Percentiles rank a stretch among this genome's conserved stretches.
phyloP scores from a whole-genome alignment of 2,329 filamentous ascomycete genomes.

The Diatrype stigma region DNA sequence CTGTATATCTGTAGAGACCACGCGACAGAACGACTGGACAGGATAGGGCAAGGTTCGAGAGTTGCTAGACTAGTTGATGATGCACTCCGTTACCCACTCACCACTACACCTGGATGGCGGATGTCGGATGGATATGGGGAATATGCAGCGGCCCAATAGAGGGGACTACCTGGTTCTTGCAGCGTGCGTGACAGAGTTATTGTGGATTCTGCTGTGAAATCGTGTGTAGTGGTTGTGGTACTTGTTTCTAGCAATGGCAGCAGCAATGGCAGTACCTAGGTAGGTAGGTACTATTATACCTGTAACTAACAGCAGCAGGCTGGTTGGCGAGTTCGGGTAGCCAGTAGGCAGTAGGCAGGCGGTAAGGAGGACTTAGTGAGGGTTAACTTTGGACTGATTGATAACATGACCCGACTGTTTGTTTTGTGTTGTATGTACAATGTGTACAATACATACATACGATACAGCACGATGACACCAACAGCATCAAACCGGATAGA shows the following conservation, averaged over 20 bases:
- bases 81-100: not conserved
- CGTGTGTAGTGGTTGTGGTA: not conserved
- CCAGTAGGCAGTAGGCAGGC: no score
- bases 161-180: not conserved
- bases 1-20: not conserved
- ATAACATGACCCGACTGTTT: no score
- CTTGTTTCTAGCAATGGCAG: not conserved
- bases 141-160: not conserved
- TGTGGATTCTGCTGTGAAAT: not conserved
- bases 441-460: no score
- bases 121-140: not conserved
- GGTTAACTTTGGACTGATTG: no score
- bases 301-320: no score
- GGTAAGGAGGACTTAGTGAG: no score
- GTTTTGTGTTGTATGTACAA: no score
- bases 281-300: not conserved
- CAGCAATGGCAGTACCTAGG: no score
- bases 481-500: no score
- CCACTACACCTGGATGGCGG: no score
- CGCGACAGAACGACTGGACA: not conserved
- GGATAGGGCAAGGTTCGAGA: not conserved
- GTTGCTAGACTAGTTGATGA: not conserved
- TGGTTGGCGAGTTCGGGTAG: no score
- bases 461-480: no score
- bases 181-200: not conserved